Base-by-base conservation (phyloP, 2,329 filamentous ascomycete species). In the Alternaria sp. region DNA sequence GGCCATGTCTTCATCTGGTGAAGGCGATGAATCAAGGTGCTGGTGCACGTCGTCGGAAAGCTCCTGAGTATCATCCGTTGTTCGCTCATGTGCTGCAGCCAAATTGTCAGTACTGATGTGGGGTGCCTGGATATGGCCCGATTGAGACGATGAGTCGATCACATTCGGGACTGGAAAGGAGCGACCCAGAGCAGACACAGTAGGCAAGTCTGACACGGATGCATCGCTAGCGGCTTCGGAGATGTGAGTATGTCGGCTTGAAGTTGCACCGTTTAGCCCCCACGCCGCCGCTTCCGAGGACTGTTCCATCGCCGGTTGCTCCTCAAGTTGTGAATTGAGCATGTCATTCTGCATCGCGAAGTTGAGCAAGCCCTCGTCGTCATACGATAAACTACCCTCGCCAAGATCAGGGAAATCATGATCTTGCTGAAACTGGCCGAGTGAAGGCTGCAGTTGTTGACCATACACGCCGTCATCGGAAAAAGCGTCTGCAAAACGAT, bases 401-500 rank as follows among this genome's bases (percentile, higher is more conserved):
- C 62, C 67, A 47, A 78, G 55, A 10, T 71, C 69, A 36, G 55
- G 67, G 13, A 40, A 50, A 25, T 59, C 58, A 28, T 66, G 51
- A 32, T 56, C 60, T 19, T 67, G 63, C 6, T 32, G 61, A 8
- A 68, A 66, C 15, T 65, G 67, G 40, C 28, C 30, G n/a, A 44
- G 40, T 12, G 57, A 65, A 17, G 26, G 46, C 53, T 43, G 67
- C 59, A 9, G 55, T 65, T 40, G 36, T 43, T 54, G 67, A 9
- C 59, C 64, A 32, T 68, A 65, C 32, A 71, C 43, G 2, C 75
- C 74, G 23, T 80, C 75, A 19, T 81, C 77, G n/a, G 79, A 79
- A 19, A 67, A 70, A 43, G 80, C 80, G 69, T 83, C 80, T 19
- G 81, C 79, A 68, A 81, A 82, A 19, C 79, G 69, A 61, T 82